phyloP scores from a whole-genome alignment of 805 yeast genomes.

The Myxozyma udenii region DNA sequence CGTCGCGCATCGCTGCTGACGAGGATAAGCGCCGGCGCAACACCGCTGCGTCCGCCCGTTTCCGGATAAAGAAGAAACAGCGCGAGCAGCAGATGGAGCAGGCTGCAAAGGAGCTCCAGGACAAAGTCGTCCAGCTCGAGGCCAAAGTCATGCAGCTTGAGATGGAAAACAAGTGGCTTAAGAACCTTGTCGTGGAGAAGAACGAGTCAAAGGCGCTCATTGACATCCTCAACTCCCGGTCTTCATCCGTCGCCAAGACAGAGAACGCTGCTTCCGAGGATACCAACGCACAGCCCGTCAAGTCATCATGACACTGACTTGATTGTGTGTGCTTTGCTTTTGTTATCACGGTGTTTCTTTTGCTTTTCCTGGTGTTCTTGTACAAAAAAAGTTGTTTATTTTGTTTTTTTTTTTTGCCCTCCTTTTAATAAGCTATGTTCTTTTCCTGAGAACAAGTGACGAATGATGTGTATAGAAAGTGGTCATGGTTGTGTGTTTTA shows the following conservation, averaged over 20 bases:
- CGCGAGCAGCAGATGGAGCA: conserved; percentile 90
- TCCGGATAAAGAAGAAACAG: conserved; percentile 85
- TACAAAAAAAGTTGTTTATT: too few species aligned
- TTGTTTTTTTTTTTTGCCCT: too few species aligned
- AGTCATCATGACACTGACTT: neutral
- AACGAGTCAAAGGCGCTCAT: conserved; percentile 37
- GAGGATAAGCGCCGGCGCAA: conserved; percentile 79
- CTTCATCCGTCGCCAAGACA: neutral
- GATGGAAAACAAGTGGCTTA: conserved; percentile 86
- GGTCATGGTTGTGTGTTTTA: too few species aligned
- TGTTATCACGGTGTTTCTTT: too few species aligned
- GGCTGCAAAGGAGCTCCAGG: conserved; percentile 67
- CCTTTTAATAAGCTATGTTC: too few species aligned
- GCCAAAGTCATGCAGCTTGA: conserved; percentile 76
- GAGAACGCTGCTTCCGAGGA: neutral
- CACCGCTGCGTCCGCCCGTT: conserved; percentile 92
- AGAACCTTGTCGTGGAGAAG: conserved; percentile 79
- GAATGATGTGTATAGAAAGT: too few species aligned
- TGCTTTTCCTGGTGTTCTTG: too few species aligned
- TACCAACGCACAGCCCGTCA: neutral
- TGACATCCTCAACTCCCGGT: conserved; percentile 13
- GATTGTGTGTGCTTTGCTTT: neutral
- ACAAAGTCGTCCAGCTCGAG: conserved; percentile 62
- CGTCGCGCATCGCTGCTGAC: conserved; percentile 41
- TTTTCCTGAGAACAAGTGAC: too few species aligned